These are phyloP conservation scores for Cylindrotheca fusiformis DNA, from an alignment of 108 stramenopile species.

Conservation along the genomic window DNA sequence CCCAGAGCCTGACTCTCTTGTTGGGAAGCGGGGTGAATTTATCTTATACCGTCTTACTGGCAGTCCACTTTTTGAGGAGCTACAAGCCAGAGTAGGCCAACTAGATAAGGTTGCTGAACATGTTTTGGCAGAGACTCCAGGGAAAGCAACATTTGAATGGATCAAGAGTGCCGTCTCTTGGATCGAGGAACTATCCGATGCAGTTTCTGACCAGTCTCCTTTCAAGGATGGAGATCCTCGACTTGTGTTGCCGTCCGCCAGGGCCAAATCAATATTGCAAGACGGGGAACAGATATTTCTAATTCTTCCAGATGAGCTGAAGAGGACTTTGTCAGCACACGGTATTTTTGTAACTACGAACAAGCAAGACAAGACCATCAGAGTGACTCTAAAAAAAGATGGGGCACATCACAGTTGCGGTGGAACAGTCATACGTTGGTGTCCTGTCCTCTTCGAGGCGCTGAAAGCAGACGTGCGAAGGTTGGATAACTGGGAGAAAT, in stretches of 20 bases:
- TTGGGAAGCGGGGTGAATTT: slow-evolving; percentile 62
- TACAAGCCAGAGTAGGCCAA: slow-evolving; percentile 35
- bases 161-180: slow-evolving; percentile 56
- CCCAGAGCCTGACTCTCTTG: slow-evolving; percentile 55
- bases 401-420: slow-evolving; percentile 63
- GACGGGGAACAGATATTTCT: slow-evolving; percentile 51
- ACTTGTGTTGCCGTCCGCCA: slow-evolving; percentile 15
- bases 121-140: slow-evolving; percentile 58
- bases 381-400: slow-evolving; percentile 51
- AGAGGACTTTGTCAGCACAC: slow-evolving; percentile 42
- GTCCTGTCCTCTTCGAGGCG: slow-evolving; percentile 60
- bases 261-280: slow-evolving; percentile 37
- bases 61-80: slow-evolving; percentile 44
- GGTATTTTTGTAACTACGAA: slow-evolving; percentile 50
- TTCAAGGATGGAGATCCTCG: slow-evolving; percentile 9
- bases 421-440: slow-evolving; percentile 63
- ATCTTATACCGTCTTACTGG: slow-evolving; percentile 64
- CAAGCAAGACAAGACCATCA: slow-evolving; percentile 38
- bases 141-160: slow-evolving; percentile 76
- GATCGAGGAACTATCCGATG: slow-evolving; percentile 50
- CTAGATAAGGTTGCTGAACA: slow-evolving; percentile 39
- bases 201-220: slow-evolving; percentile 26
- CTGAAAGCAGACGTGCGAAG: slow-evolving; percentile 53
- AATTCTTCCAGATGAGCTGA: slow-evolving; percentile 55
- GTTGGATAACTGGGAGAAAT: slow-evolving; percentile 40